These are phyloP conservation scores for Collariella sp. DNA, from an alignment of 495 filamentous ascomycete species.

Conservation along the genomic window DNA sequence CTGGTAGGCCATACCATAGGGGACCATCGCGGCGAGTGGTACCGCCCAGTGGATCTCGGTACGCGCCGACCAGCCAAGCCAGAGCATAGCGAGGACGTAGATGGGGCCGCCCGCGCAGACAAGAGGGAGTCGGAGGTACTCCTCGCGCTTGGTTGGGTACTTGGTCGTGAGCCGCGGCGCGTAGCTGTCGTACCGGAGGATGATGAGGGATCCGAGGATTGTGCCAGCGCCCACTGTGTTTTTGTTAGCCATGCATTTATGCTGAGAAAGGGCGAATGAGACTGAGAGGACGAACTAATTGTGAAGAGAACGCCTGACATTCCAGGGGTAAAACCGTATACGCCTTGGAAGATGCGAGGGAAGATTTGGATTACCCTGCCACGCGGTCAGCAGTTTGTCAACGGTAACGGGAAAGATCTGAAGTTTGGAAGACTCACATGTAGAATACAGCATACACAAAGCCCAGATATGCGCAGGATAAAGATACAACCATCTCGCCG, in stretches of 20 bases:
- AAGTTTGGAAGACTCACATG: slow-evolving; percentile 34
- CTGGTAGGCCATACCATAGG: slow-evolving; percentile 58
- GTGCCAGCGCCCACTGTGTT: slow-evolving; percentile 34
- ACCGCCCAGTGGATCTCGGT: slow-evolving; percentile 51
- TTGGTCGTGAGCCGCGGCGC: slow-evolving; percentile 13
- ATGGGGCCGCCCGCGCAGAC: slow-evolving; percentile 53
- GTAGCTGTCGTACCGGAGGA: slow-evolving; percentile 31
- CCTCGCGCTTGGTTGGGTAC: slow-evolving; percentile 24
- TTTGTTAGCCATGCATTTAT: not conserved
- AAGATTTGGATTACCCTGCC: slow-evolving; percentile 46
- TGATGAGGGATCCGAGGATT: slow-evolving; percentile 44
- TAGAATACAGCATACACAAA: slow-evolving; percentile 64
- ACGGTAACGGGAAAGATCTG: not conserved
- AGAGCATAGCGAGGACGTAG: slow-evolving; percentile 52
- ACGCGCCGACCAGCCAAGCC: slow-evolving; percentile 58
- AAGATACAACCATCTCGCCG: slow-evolving; percentile 53
- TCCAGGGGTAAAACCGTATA: slow-evolving; percentile 34
- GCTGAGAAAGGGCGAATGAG: not conserved
- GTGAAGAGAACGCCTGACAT: slow-evolving; percentile 27
- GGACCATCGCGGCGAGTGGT: slow-evolving; percentile 47
- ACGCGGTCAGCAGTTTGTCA: not conserved
- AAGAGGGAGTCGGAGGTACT: slow-evolving; percentile 56
- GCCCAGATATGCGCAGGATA: slow-evolving; percentile 54
- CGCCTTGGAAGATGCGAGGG: slow-evolving; percentile 46
- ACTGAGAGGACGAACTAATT: slow-evolving; percentile 12